A percentile compares a stretch with the other conserved stretches of the same genome.
phyloP scores from a whole-genome alignment of 1,284 basidiomycete species.

The Ganoderma lucidum region DNA sequence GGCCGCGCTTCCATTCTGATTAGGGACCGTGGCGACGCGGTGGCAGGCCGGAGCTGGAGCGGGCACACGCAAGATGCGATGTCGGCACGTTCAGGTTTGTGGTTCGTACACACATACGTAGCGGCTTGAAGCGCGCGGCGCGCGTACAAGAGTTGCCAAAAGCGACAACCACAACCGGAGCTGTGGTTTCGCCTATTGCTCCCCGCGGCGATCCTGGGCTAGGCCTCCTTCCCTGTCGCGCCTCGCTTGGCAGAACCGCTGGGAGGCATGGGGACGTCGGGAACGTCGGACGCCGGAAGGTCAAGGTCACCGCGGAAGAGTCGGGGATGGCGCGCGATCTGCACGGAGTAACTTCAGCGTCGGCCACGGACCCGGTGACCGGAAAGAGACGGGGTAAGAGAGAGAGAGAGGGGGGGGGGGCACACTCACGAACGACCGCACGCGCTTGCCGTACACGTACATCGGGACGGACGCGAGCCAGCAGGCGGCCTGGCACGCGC shows the following conservation, averaged over 20 bases:
- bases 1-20: not conserved
- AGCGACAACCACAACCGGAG: not conserved
- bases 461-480: slow-evolving; percentile 50
- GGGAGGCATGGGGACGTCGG: not conserved
- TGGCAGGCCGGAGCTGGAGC: not conserved
- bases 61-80: not conserved
- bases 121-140: not conserved
- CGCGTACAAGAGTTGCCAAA: not conserved
- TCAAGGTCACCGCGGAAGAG: slow-evolving; percentile 14
- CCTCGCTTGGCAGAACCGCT: not conserved
- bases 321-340: slow-evolving; percentile 17
- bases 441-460: slow-evolving; percentile 53
- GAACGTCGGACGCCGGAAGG: not conserved
- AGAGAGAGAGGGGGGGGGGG: too few relatives aligned
- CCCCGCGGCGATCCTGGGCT: not conserved
- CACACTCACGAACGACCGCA: slow-evolving; percentile 48
- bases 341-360: not conserved
- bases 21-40: not conserved
- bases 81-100: not conserved
- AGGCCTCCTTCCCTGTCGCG: not conserved
- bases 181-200: not conserved
- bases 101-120: not conserved
- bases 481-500: slow-evolving; percentile 48
- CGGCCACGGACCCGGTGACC: not conserved
- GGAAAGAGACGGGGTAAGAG: not conserved